A percentile compares a stretch with the other conserved stretches of the same genome.
Conservation (phyloP, 2,329 filamentous ascomycete genomes). For the Orbilia oligospora region DNA sequence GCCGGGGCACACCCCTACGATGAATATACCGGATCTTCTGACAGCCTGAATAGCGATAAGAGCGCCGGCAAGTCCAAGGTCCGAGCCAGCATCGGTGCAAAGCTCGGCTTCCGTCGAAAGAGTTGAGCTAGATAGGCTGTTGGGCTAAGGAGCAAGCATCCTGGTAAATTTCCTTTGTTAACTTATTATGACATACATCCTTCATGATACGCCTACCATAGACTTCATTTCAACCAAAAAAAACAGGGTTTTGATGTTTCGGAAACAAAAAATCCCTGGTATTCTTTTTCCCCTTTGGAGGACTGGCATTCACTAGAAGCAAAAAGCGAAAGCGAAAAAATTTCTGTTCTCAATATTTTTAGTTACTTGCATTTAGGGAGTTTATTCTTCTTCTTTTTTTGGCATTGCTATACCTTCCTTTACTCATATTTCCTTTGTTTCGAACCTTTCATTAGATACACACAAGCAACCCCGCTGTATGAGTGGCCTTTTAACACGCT, state of each 20-base stretch:
- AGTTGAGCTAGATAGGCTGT: neutral
- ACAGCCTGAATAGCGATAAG: slow-evolving; percentile 47
- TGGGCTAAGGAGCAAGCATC: neutral
- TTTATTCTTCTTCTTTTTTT: slow-evolving; percentile 32
- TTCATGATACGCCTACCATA: slow-evolving; percentile 37
- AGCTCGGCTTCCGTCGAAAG: slow-evolving; percentile 48
- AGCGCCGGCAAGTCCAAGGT: slow-evolving; percentile 39
- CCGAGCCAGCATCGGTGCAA: slow-evolving; percentile 48
- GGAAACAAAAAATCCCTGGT: slow-evolving; percentile 26
- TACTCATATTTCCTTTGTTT: slow-evolving; percentile 19
- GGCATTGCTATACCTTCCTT: slow-evolving; percentile 38
- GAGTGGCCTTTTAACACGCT: slow-evolving; percentile 24
- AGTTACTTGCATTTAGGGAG: slow-evolving; percentile 43
- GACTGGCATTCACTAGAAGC: slow-evolving; percentile 35
- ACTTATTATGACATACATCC: slow-evolving; percentile 28
- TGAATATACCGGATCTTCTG: slow-evolving; percentile 51
- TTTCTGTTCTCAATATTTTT: slow-evolving; percentile 18
- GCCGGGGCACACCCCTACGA: slow-evolving; percentile 21
- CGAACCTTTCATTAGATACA: slow-evolving; percentile 26
- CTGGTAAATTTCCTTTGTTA: slow-evolving; percentile 43
- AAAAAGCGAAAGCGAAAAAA: slow-evolving; percentile 29
- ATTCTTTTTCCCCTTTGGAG: slow-evolving; percentile 28
- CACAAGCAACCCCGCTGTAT: slow-evolving; percentile 26
- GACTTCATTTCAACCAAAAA: slow-evolving; percentile 29
- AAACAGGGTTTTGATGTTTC: slow-evolving; percentile 24